Conservation (phyloP, 164 flowering plant species). For the Paratinospora sagittata region DNA sequence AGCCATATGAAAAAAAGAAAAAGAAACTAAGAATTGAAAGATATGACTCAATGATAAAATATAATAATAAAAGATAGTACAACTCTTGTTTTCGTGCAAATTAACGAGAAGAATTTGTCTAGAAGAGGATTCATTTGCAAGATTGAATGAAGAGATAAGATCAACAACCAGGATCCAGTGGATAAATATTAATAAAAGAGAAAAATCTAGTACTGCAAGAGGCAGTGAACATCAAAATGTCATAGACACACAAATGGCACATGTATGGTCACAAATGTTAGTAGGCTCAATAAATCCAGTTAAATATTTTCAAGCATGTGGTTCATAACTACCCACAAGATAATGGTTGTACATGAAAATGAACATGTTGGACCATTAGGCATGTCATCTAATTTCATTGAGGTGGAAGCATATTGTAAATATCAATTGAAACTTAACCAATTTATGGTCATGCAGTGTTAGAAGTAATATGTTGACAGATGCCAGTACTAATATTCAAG, state of each 20-base stretch:
- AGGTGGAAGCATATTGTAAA: not conserved
- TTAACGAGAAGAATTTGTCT: conserved; percentile 26
- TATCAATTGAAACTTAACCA: not conserved
- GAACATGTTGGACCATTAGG: not conserved
- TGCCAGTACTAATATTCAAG: no score
- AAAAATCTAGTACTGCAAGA: not conserved
- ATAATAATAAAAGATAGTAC: not conserved
- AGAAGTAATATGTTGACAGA: no score
- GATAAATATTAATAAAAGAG: not conserved
- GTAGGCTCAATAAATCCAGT: not conserved
- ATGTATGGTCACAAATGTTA: not conserved
- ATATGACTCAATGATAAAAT: conserved; percentile 11
- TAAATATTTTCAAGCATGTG: not conserved
- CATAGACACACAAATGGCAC: not conserved
- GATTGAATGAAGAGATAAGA: conserved; percentile 29
- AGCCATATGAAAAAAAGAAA: not conserved
- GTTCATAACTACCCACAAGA: not conserved
- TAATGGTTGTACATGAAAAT: not conserved
- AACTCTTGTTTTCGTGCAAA: no score
- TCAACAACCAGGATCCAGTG: conserved; percentile 10
- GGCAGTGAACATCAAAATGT: not conserved
- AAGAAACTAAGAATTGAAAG: no score
- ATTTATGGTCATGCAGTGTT: not conserved
- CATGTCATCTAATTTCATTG: not conserved
- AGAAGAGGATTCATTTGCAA: conserved; percentile 32